These are phyloP conservation scores for Colletotrichum chlorophyti DNA, from an alignment of 2,329 filamentous ascomycete genomes.

Conservation along the genomic window DNA sequence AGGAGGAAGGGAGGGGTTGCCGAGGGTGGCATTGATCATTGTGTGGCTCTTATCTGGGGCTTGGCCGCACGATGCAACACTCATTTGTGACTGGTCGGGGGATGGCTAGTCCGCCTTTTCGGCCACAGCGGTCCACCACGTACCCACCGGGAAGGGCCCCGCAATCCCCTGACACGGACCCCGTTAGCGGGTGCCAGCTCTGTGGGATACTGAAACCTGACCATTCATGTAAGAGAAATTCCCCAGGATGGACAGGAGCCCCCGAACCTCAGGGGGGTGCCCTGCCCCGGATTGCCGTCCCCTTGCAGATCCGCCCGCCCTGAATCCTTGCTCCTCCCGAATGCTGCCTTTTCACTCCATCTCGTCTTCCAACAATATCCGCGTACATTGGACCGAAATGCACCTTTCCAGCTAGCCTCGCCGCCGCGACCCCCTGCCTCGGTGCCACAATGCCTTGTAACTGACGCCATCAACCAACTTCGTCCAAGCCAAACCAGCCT, in stretches of 20 bases:
- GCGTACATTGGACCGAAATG: neutral
- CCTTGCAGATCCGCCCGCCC: conserved; percentile 20
- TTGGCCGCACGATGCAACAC: conserved; percentile 19
- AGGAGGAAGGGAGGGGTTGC: neutral
- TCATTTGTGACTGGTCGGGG: conserved; percentile 18
- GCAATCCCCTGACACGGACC: conserved; percentile 6
- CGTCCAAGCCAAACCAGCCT: neutral
- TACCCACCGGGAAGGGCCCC: conserved; percentile 2
- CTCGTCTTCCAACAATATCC: conserved; percentile 1
- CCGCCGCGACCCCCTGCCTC: neutral
- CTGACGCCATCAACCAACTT: neutral
- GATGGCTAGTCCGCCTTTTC: too few relatives aligned
- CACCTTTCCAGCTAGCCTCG: conserved; percentile 1
- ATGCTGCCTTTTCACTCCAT: conserved; percentile 26
- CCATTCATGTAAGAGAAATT: conserved; percentile 1
- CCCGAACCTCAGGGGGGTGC: conserved; percentile 2
- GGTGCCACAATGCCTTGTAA: too few relatives aligned
- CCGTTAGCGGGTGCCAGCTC: conserved; percentile 6
- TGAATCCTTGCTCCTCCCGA: neutral
- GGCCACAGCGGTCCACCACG: too few relatives aligned
- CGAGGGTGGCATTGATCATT: conserved; percentile 16
- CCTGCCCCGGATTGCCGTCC: conserved; percentile 14
- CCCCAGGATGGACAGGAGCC: neutral
- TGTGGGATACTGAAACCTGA: conserved; percentile 17
- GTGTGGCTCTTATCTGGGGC: conserved; percentile 11